phyloP scores from a whole-genome alignment of 2,329 filamentous ascomycete species.

The Penicillium sp. region DNA sequence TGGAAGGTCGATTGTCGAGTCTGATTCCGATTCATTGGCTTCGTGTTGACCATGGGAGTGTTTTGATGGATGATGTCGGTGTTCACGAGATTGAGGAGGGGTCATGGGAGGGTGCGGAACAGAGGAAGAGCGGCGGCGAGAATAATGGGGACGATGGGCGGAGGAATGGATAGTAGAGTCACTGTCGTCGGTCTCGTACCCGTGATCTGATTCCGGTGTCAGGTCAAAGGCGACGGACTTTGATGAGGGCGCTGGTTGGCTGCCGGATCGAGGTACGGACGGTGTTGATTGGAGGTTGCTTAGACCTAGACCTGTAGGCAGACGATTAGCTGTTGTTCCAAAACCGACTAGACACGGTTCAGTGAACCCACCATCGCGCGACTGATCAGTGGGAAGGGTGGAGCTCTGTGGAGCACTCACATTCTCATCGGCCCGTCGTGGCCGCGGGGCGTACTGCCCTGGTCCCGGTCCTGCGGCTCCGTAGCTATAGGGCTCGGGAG shows the following conservation, averaged over 20 bases:
- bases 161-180: constrained; percentile 33
- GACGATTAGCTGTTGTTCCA: constrained; percentile 5
- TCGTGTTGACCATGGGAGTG: constrained; percentile 1
- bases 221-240: constrained; percentile 37
- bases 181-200: constrained; percentile 44
- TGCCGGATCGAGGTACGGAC: constrained; percentile 17
- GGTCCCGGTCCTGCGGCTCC: constrained; percentile 31
- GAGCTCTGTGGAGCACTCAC: constrained; percentile 44
- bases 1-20: constrained; percentile 44
- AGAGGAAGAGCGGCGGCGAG: constrained; percentile 24
- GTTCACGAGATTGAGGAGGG: constrained; percentile 4
- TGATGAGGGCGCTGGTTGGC: constrained; percentile 22
- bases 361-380: constrained; percentile 43
- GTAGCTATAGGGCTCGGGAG: constrained; percentile 38
- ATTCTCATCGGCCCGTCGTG: constrained; percentile 47
- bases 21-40: constrained; percentile 32
- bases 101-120: constrained; percentile 17
- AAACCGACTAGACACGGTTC: constrained; percentile 8
- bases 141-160: constrained; percentile 21
- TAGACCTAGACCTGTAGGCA: constrained; percentile 7
- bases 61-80: constrained; percentile 1
- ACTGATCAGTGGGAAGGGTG: constrained; percentile 35
- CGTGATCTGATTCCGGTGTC: constrained; percentile 21
- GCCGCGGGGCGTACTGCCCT: constrained; percentile 39
- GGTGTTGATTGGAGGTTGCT: constrained; percentile 10